Evolutionary conservation across 2,329 filamentous ascomycete species (phyloP).

Genomic region (Fusarium duplospermum): DNA sequence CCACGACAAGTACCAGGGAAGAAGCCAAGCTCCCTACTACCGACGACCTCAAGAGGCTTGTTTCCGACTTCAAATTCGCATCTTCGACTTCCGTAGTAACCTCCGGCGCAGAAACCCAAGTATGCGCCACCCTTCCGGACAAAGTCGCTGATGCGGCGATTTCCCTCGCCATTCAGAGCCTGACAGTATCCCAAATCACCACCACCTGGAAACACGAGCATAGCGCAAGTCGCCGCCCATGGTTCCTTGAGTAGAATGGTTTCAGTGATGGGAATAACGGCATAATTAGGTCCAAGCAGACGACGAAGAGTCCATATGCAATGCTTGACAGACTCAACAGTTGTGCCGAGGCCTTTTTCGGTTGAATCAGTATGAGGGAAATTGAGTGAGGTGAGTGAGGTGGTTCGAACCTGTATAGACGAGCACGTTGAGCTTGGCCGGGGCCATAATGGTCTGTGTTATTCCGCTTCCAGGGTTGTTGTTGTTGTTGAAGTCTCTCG

Average conservation of each 20-base stretch:
- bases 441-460: slow-evolving; percentile 62
- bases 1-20: slow-evolving; percentile 89
- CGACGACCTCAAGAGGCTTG: slow-evolving; percentile 81
- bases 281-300: slow-evolving; percentile 90
- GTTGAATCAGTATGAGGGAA: slow-evolving; percentile 10
- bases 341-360: slow-evolving; percentile 80
- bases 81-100: slow-evolving; percentile 83
- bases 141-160: slow-evolving; percentile 84
- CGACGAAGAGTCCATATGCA: slow-evolving; percentile 88
- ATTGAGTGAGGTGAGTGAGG: neutral
- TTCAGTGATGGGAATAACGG: slow-evolving; percentile 86
- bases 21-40: slow-evolving; percentile 85
- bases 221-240: slow-evolving; percentile 86
- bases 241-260: slow-evolving; percentile 88
- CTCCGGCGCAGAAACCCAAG: slow-evolving; percentile 93
- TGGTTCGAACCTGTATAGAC: slow-evolving; percentile 83
- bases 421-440: slow-evolving; percentile 85
- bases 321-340: slow-evolving; percentile 88
- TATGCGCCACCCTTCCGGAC: slow-evolving; percentile 88
- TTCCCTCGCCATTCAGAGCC: slow-evolving; percentile 87
- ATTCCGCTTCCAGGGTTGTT: neutral
- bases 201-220: slow-evolving; percentile 92
- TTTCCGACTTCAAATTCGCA: slow-evolving; percentile 96
- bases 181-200: slow-evolving; percentile 94
- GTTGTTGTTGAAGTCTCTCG: slow-evolving; percentile 4